Conservation (phyloP, 2,329 filamentous ascomycete genomes). For the Ophiostoma angusticollis region DNA sequence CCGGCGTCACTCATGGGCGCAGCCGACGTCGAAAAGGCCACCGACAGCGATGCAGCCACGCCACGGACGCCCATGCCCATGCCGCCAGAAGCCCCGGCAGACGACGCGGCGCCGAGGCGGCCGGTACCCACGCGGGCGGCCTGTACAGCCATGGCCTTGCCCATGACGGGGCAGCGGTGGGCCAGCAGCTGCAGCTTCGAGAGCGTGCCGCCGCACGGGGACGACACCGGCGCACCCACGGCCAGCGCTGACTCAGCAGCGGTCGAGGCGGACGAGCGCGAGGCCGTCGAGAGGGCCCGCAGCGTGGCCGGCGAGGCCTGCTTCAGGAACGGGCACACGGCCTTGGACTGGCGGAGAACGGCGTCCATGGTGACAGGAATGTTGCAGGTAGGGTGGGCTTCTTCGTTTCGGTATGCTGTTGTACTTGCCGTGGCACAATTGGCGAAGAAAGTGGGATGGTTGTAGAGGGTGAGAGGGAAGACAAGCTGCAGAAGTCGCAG, state of each 20-base stretch:
- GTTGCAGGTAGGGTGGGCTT: neutral
- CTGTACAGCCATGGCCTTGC: slow-evolving; percentile 89
- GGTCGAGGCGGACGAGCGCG: slow-evolving; percentile 37
- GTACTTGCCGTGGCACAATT: neutral
- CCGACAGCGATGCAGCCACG: slow-evolving; percentile 12
- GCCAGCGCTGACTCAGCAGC: slow-evolving; percentile 10
- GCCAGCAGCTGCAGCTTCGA: slow-evolving; percentile 92
- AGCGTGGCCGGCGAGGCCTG: slow-evolving; percentile 85
- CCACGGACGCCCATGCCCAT: slow-evolving; percentile 12
- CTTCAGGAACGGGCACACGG: slow-evolving; percentile 95
- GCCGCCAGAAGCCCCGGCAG: slow-evolving; percentile 12
- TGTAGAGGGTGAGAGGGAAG: too few relatives aligned
- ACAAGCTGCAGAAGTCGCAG: too few relatives aligned
- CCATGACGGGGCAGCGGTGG: slow-evolving; percentile 95
- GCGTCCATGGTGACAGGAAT: slow-evolving; percentile 60
- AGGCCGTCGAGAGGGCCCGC: slow-evolving; percentile 71
- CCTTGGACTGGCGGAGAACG: slow-evolving; percentile 86
- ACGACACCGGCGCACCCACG: slow-evolving; percentile 25
- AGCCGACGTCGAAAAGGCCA: slow-evolving; percentile 10
- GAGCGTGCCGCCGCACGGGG: slow-evolving; percentile 81
- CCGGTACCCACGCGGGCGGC: slow-evolving; percentile 38
- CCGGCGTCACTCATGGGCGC: neutral
- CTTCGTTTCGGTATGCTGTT: neutral
- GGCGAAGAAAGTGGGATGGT: too few relatives aligned
- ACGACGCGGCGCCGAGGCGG: slow-evolving; percentile 17